phyloP scores from a whole-genome alignment of 495 filamentous ascomycete species.

The Penicillium verhagenii region DNA sequence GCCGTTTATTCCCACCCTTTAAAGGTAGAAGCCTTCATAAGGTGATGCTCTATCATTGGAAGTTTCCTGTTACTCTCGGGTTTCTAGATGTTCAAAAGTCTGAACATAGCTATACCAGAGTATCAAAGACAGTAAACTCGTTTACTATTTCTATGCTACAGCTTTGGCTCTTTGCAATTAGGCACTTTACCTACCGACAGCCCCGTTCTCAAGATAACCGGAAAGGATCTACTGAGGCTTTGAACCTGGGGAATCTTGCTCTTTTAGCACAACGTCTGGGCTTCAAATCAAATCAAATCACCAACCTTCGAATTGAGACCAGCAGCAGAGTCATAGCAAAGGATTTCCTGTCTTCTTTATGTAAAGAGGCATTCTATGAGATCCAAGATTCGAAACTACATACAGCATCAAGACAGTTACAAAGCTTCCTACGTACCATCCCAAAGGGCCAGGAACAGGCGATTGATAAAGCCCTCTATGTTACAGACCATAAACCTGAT shows the following conservation, averaged over 20 bases:
- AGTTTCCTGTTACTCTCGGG: background rate
- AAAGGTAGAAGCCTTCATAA: background rate
- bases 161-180: slow-evolving; percentile 6
- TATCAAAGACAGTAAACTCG: background rate
- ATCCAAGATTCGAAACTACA: background rate
- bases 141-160: slow-evolving; percentile 2
- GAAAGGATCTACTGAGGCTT: background rate
- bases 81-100: background rate
- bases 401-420: background rate
- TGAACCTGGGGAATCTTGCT: background rate
- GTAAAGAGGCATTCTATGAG: background rate
- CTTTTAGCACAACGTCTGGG: background rate
- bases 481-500: background rate
- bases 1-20: background rate
- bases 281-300: background rate
- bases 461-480: background rate
- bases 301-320: background rate
- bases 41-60: background rate
- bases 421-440: background rate
- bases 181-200: slow-evolving; percentile 1
- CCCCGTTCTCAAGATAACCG: background rate
- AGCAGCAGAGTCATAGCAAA: background rate
- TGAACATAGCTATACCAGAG: background rate
- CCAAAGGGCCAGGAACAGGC: background rate
- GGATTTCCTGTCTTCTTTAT: background rate